A percentile compares a stretch with the other conserved stretches of the same genome.
These are phyloP conservation scores for Akanthomyces muscarius DNA, from an alignment of 2,329 filamentous ascomycete species.

Conservation along the genomic window DNA sequence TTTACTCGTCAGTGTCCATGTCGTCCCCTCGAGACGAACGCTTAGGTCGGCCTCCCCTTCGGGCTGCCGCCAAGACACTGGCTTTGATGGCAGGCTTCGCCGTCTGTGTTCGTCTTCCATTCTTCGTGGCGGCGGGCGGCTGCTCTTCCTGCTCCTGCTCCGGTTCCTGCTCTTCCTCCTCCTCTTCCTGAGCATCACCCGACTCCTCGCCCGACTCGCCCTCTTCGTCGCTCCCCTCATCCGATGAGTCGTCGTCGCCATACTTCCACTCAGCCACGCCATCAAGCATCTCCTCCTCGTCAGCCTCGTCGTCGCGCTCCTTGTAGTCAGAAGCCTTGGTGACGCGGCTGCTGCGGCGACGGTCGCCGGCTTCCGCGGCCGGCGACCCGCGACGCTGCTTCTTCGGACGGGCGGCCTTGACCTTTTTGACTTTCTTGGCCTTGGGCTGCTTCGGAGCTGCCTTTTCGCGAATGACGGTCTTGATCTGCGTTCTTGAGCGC, in stretches of 20 bases:
- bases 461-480: constrained; percentile 36
- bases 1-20: constrained; percentile 33
- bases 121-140: constrained; percentile 19
- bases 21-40: constrained; percentile 27
- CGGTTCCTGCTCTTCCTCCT: constrained; percentile 5
- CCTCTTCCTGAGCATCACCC: constrained; percentile 19
- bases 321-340: constrained; percentile 47
- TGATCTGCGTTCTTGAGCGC: constrained; percentile 35
- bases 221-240: constrained; percentile 20
- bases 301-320: constrained; percentile 54
- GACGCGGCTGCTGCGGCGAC: constrained; percentile 53
- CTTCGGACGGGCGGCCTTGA: constrained; percentile 28
- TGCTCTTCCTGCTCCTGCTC: constrained; percentile 18
- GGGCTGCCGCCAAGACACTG: constrained; percentile 22
- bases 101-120: constrained; percentile 19
- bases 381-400: constrained; percentile 25
- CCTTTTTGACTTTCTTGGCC: constrained; percentile 30
- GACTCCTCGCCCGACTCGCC: constrained; percentile 19
- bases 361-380: constrained; percentile 39
- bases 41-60: constrained; percentile 23
- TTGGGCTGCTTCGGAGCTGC: constrained; percentile 25
- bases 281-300: constrained; percentile 59
- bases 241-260: constrained; percentile 28
- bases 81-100: constrained; percentile 26
- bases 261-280: constrained; percentile 59